Evolutionary conservation across 1,284 basidiomycete genomes (phyloP), one percentile per base, ranked within the genome.

Genomic region (Coniferiporia sulphurascens): DNA sequence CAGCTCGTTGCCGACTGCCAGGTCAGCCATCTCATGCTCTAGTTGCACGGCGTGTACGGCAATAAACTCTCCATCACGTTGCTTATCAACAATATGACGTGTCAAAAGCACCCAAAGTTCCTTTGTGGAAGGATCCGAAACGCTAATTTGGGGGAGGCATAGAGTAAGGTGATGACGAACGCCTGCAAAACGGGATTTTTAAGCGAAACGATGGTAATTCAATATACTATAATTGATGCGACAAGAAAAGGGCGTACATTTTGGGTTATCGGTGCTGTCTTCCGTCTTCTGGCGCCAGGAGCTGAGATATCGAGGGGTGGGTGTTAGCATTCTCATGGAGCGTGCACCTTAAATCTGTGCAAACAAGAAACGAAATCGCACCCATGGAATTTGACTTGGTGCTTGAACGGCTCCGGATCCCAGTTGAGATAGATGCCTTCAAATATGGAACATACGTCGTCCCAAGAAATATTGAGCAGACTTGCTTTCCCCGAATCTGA

Each of bases 401-500:
- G 72, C 0, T 76, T 68, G 70, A 91, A 89, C 6, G 84, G 74
- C 0, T 61, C 65, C 0, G 94, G 91, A 69, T 95, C 80, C 95
- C 95, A 98, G 68, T 90, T 98, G 43, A 93, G 71, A 70, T 94
- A 93, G 44, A 97, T 73, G 0, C 91, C 85, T 55, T 94, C 87
- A 65, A 98, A 97, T 0, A 83, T 73, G 13, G 80, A 8, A 48
- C 60, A 62, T 17, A 58, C 41, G 36, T 54, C 56, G n/a, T 58
- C 49, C 60, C 60, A 62, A 12, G 49, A 53, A n/a, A 57, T 21
- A n/a, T 52, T 36, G 17, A 58, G 46, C 2, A 58, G 17, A 34
- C 17, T 55, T 6, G 53, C 44, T 21, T 27, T 27, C 2, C 27
- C 44, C 44, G 44, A 12, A 8, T 41, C 44, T 46, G 5, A 27